These are phyloP conservation scores for Heliocybe sulcata DNA, from an alignment of 1,284 basidiomycete species.

Conservation along the genomic window DNA sequence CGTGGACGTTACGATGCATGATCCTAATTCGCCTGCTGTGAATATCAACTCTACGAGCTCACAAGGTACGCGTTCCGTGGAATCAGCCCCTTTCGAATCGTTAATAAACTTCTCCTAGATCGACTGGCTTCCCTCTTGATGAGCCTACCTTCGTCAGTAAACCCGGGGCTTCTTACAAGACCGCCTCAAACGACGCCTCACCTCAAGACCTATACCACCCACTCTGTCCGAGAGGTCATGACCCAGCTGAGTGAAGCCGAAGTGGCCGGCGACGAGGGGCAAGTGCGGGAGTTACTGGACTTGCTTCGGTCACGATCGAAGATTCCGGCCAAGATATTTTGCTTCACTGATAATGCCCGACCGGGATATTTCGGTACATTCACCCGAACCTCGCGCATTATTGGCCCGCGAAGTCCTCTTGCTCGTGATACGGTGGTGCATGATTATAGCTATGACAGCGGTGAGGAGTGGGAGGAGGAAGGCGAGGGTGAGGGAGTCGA, in stretches of 20 bases:
- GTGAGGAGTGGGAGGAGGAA: conserved; percentile 83
- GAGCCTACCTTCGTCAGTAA: conserved; percentile 2
- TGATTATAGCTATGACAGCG: conserved; percentile 82
- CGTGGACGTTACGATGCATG: conserved; percentile 19
- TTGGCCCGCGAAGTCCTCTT: conserved; percentile 73
- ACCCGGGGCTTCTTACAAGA: conserved; percentile 20
- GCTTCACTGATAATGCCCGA: conserved; percentile 69
- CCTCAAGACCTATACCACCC: conserved; percentile 26
- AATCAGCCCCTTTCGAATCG: neutral
- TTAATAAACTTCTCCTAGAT: neutral
- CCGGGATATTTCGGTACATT: conserved; percentile 86
- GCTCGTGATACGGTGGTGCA: conserved; percentile 58
- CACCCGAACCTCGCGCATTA: conserved; percentile 64
- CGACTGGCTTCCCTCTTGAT: conserved; percentile 1
- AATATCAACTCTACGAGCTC: conserved; percentile 22
- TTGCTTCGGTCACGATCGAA: conserved; percentile 48
- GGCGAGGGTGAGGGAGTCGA: conserved; percentile 59
- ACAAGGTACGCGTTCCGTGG: conserved; percentile 25
- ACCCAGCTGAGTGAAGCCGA: conserved; percentile 68
- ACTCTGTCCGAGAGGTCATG: conserved; percentile 50
- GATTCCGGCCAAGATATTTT: conserved; percentile 68
- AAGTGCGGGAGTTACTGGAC: conserved; percentile 48
- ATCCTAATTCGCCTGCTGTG: conserved; percentile 2
- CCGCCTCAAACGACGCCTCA: conserved; percentile 8
- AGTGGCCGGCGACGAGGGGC: conserved; percentile 57